Evolutionary conservation across 2,329 filamentous ascomycete species (phyloP).

Genomic region (Fusarium begoniae): DNA sequence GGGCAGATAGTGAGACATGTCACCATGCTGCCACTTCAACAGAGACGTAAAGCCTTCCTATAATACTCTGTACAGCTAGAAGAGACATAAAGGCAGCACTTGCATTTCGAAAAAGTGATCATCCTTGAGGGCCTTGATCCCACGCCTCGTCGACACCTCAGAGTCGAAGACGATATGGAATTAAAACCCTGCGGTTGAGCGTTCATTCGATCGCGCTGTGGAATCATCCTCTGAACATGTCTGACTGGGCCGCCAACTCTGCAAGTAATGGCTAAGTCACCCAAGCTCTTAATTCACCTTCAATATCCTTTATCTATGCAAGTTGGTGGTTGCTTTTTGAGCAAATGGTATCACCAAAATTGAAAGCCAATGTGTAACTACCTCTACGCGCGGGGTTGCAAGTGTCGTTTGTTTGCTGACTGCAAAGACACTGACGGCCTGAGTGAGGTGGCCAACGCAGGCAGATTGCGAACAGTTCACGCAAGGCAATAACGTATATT

Average conservation of each 20-base stretch:
- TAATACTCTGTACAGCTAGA: neutral
- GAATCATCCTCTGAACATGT: neutral
- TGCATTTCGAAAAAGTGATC: rapidly evolving
- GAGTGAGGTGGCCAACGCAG: neutral
- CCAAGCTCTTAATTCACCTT: neutral
- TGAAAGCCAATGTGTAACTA: neutral
- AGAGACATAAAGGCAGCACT: neutral
- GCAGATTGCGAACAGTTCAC: neutral
- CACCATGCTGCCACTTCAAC: neutral
- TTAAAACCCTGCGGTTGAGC: too few species aligned
- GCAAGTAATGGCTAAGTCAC: neutral
- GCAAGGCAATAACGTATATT: neutral
- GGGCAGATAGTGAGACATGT: neutral
- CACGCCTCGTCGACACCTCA: neutral
- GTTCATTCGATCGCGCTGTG: neutral
- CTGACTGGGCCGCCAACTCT: neutral
- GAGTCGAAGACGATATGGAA: neutral
- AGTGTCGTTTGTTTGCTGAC: neutral
- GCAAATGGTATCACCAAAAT: neutral
- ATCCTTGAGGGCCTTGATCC: rapidly evolving
- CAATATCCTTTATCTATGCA: neutral
- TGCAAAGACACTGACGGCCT: neutral
- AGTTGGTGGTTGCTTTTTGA: neutral
- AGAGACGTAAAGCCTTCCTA: neutral
- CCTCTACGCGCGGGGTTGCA: neutral